Percentiles rank a stretch among this genome's conserved stretches.
Evolutionary conservation across 805 yeast genomes (phyloP).

Genomic region (Allodekkera sacchari): DNA sequence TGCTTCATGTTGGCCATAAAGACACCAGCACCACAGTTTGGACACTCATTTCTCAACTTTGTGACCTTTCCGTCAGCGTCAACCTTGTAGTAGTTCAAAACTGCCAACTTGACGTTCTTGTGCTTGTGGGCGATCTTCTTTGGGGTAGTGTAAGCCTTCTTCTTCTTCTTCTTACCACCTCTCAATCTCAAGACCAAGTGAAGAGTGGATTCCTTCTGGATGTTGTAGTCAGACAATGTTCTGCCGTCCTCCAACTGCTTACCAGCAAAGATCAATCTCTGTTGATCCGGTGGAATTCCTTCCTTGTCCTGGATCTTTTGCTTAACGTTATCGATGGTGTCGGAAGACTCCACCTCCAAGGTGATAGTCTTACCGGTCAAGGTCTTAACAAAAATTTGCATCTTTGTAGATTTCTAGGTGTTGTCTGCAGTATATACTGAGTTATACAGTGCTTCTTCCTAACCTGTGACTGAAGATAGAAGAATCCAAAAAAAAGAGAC

Average conservation of each 20-base stretch:
- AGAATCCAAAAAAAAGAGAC: background rate
- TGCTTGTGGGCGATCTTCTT: conserved; percentile 99
- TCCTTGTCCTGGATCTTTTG: conserved; percentile 97
- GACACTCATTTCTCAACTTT: conserved; percentile 98
- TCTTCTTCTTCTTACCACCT: conserved; percentile 99
- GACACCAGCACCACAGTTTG: conserved; percentile 97
- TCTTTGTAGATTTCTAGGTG: conserved; percentile 31
- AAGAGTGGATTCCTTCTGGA: conserved; percentile 97
- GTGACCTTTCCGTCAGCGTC: conserved; percentile 97
- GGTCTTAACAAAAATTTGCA: conserved; percentile 53
- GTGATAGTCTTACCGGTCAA: conserved; percentile 64
- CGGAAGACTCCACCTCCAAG: conserved; percentile 95
- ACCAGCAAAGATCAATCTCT: conserved; percentile 99
- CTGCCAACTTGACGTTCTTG: conserved; percentile 99
- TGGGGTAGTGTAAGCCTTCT: conserved; percentile 99
- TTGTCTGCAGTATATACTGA: conserved; percentile 24
- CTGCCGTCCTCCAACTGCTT: conserved; percentile 99
- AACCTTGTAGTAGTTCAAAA: conserved; percentile 98
- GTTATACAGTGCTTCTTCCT: conserved; percentile 29
- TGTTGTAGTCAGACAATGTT: conserved; percentile 98
- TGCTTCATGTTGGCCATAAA: conserved; percentile 99
- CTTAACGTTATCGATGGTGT: conserved; percentile 95
- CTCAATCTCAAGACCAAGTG: conserved; percentile 95
- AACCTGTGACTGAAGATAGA: conserved; percentile 13
- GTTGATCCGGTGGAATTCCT: conserved; percentile 99